Conservation (phyloP, 2,329 filamentous ascomycete genomes). For the Torrubiellomyces zombiae region DNA sequence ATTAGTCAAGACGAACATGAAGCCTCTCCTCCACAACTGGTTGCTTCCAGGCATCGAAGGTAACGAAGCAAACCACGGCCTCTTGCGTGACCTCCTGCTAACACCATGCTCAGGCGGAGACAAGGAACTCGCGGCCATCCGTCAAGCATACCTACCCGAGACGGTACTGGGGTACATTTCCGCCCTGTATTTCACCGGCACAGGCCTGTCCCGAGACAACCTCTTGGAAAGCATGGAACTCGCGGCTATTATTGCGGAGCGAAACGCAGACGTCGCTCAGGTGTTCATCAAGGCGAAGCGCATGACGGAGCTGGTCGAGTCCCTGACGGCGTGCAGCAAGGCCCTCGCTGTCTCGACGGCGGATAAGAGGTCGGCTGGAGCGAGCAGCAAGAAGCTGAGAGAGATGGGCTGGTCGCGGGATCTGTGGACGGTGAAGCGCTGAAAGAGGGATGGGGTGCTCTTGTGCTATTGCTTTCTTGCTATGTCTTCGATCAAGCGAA, state of each 20-base stretch:
- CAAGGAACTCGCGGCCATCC: slow-evolving; percentile 45
- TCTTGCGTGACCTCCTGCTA: neutral
- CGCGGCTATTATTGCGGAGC: slow-evolving; percentile 56
- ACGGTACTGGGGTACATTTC: slow-evolving; percentile 69
- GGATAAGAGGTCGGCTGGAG: slow-evolving; percentile 33
- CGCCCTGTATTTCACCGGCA: slow-evolving; percentile 64
- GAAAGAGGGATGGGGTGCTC: neutral
- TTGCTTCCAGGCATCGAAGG: slow-evolving; percentile 37
- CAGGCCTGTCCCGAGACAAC: slow-evolving; percentile 55
- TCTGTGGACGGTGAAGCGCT: slow-evolving; percentile 38
- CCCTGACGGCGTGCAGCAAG: slow-evolving; percentile 63
- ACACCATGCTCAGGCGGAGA: slow-evolving; percentile 25
- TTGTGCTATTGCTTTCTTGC: too few relatives aligned
- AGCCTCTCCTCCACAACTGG: slow-evolving; percentile 49
- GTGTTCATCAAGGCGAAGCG: slow-evolving; percentile 48
- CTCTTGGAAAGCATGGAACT: slow-evolving; percentile 79
- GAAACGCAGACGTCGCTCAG: slow-evolving; percentile 46
- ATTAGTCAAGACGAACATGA: slow-evolving; percentile 36
- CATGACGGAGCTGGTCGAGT: slow-evolving; percentile 61
- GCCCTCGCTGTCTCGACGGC: slow-evolving; percentile 41
- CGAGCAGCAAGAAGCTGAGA: slow-evolving; percentile 40
- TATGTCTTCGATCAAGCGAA: too few relatives aligned
- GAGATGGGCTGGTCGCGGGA: slow-evolving; percentile 47
- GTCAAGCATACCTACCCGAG: slow-evolving; percentile 71
- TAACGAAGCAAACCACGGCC: slow-evolving; percentile 12